Evolutionary conservation across 257 asterid species (phyloP).

Genomic region (Anisodus tanguticus): DNA sequence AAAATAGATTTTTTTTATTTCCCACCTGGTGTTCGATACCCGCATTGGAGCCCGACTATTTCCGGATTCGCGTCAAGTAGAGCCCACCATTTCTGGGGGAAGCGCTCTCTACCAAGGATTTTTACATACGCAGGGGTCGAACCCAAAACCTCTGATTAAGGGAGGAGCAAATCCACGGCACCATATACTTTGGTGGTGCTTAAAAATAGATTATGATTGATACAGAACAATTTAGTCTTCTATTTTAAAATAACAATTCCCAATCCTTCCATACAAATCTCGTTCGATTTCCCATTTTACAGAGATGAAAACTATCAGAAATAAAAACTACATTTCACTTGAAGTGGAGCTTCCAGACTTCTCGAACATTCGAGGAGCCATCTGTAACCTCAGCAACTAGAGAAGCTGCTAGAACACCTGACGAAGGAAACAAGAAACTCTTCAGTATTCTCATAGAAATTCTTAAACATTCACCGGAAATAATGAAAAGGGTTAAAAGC

Average conservation of each 20-base stretch:
- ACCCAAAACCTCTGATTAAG: no score
- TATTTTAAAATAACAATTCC: not conserved
- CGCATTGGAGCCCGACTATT: no score
- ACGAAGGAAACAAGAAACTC: not conserved
- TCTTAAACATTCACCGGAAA: not conserved
- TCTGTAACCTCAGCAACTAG: constrained; percentile 84
- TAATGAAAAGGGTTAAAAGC: not conserved
- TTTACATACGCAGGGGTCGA: no score
- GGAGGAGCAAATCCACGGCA: no score
- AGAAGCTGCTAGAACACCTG: constrained; percentile 65
- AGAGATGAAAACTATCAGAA: not conserved
- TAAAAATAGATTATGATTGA: not conserved
- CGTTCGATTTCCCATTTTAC: not conserved
- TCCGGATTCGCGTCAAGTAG: no score
- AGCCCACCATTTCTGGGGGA: no score
- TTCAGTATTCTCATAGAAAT: not conserved
- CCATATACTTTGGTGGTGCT: no score
- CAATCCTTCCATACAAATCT: not conserved
- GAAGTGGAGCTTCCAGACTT: constrained; percentile 80
- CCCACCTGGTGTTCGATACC: not conserved
- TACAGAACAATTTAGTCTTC: not conserved
- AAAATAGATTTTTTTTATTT: no score
- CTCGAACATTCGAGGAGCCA: constrained; percentile 93
- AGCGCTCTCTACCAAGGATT: no score
- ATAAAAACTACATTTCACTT: constrained; percentile 42